Percentiles rank a stretch among this genome's conserved stretches.
These are phyloP conservation scores for Lasiodiplodia sp. DNA, from an alignment of 2,329 filamentous ascomycete genomes.

Conservation along the genomic window DNA sequence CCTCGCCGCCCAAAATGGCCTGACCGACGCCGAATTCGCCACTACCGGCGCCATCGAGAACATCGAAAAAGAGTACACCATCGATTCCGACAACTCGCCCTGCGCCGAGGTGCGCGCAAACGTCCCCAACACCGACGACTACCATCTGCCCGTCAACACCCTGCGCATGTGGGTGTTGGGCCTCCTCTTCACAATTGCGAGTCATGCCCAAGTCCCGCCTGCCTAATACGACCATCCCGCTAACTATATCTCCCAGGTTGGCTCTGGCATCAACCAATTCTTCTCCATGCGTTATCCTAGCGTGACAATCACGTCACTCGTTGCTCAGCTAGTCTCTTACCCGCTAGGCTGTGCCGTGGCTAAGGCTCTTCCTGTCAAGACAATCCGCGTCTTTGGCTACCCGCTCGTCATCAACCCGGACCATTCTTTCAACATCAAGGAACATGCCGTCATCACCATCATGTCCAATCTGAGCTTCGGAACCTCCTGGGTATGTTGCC, in stretches of 20 bases:
- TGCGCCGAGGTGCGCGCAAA: constrained; percentile 28
- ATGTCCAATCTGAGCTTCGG: constrained; percentile 62
- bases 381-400: constrained; percentile 22
- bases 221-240: neutral
- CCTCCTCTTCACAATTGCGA: constrained; percentile 54
- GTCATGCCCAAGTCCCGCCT: neutral
- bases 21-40: constrained; percentile 23
- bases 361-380: constrained; percentile 22
- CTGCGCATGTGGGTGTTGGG: constrained; percentile 56
- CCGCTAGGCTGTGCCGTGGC: constrained; percentile 37
- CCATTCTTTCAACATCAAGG: constrained; percentile 66
- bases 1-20: constrained; percentile 10
- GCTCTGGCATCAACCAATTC: constrained; percentile 40
- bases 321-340: constrained; percentile 45
- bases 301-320: constrained; percentile 64
- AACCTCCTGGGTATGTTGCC: constrained; percentile 67
- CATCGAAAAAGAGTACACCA: constrained; percentile 29
- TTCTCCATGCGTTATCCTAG: constrained; percentile 49
- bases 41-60: constrained; percentile 28
- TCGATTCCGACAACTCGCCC: constrained; percentile 29
- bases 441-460: constrained; percentile 68
- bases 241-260: constrained; percentile 5
- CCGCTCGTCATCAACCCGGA: constrained; percentile 57
- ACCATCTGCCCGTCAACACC: constrained; percentile 47
- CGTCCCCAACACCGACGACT: constrained; percentile 30